phyloP scores from a whole-genome alignment of 805 yeast genomes.

The Saccharomycopsis microspora region DNA sequence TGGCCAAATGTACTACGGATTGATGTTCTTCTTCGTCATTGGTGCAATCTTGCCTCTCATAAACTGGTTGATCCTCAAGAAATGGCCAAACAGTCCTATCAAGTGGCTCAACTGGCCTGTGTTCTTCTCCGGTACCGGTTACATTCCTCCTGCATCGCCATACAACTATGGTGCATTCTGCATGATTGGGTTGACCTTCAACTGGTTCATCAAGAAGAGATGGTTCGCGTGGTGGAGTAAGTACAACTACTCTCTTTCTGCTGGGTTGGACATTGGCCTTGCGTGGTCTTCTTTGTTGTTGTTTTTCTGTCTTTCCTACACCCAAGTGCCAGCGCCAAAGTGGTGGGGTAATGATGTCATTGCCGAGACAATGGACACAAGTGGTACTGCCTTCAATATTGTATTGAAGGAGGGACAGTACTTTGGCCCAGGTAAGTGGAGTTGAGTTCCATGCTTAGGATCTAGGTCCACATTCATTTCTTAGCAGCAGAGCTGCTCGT shows the following conservation, averaged over 20 bases:
- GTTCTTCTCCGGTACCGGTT: slow-evolving; percentile 39
- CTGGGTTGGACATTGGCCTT: slow-evolving; percentile 57
- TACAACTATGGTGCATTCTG: slow-evolving; percentile 49
- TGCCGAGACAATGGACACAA: slow-evolving; percentile 28
- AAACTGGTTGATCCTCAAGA: slow-evolving; percentile 27
- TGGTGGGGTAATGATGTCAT: slow-evolving; percentile 65
- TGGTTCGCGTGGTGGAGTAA: slow-evolving; percentile 68
- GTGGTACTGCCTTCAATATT: slow-evolving; percentile 23
- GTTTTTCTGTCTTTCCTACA: slow-evolving; percentile 37
- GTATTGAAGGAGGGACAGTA: slow-evolving; percentile 28
- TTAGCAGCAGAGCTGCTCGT: slow-evolving; percentile 32
- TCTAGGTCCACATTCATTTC: slow-evolving; percentile 43
- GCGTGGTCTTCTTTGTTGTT: slow-evolving; percentile 51
- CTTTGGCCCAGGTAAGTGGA: slow-evolving; percentile 39
- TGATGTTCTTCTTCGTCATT: slow-evolving; percentile 48
- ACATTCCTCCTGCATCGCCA: slow-evolving; percentile 61
- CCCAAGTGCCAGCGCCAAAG: slow-evolving; percentile 26
- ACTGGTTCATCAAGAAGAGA: slow-evolving; percentile 41
- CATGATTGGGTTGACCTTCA: slow-evolving; percentile 42
- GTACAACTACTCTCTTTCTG: slow-evolving; percentile 56
- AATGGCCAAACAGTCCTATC: slow-evolving; percentile 29
- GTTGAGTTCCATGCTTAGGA: not conserved
- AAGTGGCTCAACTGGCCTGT: slow-evolving; percentile 51
- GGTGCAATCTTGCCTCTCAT: slow-evolving; percentile 39
- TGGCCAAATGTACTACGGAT: slow-evolving; percentile 38